phyloP scores from a whole-genome alignment of 371 early-diverging fungal genomes.

The Mucor mucedo region DNA sequence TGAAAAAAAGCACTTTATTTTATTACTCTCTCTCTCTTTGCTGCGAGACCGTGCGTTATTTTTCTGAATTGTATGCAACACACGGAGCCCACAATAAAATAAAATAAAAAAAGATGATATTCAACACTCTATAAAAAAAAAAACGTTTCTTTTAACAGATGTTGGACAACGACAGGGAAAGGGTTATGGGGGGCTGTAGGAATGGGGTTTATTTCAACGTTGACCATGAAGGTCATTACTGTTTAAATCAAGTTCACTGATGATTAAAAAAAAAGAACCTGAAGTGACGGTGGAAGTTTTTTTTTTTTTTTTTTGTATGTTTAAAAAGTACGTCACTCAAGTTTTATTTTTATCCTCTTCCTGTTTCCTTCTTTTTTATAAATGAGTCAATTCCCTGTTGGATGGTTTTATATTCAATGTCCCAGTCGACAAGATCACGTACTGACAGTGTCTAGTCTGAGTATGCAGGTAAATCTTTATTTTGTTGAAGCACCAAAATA shows the following conservation, averaged over 20 bases:
- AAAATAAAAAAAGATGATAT: slow-evolving; percentile 7
- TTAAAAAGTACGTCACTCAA: not conserved
- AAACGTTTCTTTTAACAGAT: not conserved
- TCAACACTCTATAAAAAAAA: slow-evolving; percentile 1
- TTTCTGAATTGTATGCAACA: not conserved
- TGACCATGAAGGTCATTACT: too few relatives aligned
- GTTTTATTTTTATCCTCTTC: not conserved
- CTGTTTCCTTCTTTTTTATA: not conserved
- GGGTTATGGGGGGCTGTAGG: too few relatives aligned
- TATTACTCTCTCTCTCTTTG: not conserved
- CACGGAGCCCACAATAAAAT: not conserved
- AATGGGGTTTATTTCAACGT: not conserved
- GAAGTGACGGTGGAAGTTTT: not conserved
- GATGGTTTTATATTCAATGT: slow-evolving; percentile 26
- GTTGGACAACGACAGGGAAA: not conserved
- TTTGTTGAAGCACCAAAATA: not conserved
- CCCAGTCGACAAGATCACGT: slow-evolving; percentile 23
- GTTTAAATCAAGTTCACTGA: not conserved
- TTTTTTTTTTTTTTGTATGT: not conserved
- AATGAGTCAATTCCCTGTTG: slow-evolving; percentile 22
- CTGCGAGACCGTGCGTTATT: not conserved
- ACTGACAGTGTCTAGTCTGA: slow-evolving; percentile 17
- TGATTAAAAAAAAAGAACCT: too few relatives aligned
- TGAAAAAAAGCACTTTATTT: not conserved
- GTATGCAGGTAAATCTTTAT: slow-evolving; percentile 17